A percentile compares a stretch with the other conserved stretches of the same genome.
phyloP scores from a whole-genome alignment of 2,329 filamentous ascomycete genomes.

The Chrysoporthe puriensis region DNA sequence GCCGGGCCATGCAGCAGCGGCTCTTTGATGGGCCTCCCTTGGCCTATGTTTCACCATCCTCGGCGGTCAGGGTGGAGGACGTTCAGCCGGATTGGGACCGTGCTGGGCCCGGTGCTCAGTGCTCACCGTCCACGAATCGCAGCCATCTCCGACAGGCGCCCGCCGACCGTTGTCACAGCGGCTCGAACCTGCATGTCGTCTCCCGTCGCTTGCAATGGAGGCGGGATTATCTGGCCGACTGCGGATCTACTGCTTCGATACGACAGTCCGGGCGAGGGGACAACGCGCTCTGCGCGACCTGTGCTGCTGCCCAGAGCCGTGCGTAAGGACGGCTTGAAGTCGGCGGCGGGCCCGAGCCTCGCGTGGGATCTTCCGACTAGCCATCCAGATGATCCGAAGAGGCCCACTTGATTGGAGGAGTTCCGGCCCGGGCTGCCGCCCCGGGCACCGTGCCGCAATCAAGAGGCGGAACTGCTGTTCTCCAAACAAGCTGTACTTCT shows the following conservation, averaged over 20 bases:
- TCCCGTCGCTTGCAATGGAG: neutral
- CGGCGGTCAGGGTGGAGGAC: conserved; percentile 7
- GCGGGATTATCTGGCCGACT: conserved; percentile 1
- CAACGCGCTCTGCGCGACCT: conserved; percentile 5
- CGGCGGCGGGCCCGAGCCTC: conserved; percentile 11
- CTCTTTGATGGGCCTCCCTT: conserved; percentile 19
- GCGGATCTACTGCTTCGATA: neutral
- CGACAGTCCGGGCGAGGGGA: neutral
- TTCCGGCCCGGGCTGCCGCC: conserved; percentile 24
- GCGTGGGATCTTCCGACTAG: conserved; percentile 10
- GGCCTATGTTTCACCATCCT: conserved; percentile 17
- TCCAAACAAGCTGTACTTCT: neutral
- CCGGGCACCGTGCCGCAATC: neutral
- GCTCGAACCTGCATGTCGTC: conserved; percentile 8
- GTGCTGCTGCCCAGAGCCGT: neutral
- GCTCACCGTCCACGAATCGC: conserved; percentile 12
- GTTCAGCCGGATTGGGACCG: conserved; percentile 9
- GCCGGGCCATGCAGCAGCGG: conserved; percentile 10
- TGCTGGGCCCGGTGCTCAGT: neutral
- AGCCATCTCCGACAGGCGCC: conserved; percentile 3
- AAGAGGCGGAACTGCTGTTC: neutral
- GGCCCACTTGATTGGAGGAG: conserved; percentile 13
- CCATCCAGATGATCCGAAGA: conserved; percentile 11
- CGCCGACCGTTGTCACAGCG: conserved; percentile 2
- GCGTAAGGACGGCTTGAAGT: neutral